These are phyloP conservation scores for Gyrodon lividus DNA, from an alignment of 768 basidiomycete species.

Conservation along the genomic window DNA sequence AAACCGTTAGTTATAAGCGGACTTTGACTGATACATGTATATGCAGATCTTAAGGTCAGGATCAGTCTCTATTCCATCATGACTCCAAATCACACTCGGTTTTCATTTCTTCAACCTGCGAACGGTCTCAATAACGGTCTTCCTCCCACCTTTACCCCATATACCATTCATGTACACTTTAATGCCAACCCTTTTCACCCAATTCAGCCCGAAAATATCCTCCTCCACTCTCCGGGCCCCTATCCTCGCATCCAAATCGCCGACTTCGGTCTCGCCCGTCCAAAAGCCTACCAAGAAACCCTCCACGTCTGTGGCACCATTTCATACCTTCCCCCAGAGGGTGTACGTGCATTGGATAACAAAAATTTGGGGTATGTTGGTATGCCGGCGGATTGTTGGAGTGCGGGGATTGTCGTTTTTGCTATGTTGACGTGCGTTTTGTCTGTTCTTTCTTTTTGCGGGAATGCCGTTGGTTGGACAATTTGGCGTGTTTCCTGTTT, in stretches of 20 bases:
- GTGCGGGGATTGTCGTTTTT: conserved; percentile 76
- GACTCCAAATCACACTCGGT: not conserved
- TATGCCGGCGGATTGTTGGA: conserved; percentile 92
- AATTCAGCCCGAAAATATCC: conserved; percentile 76
- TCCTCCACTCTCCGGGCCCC: conserved; percentile 74
- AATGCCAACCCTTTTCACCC: not conserved
- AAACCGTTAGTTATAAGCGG: not conserved
- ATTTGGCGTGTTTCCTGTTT: not conserved
- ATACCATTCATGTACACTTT: not conserved
- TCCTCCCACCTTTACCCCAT: not conserved
- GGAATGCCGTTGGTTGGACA: not conserved
- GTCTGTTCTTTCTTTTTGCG: not conserved
- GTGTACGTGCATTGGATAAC: conserved; percentile 74
- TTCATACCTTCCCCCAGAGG: conserved; percentile 83
- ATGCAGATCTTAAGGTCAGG: conserved; percentile 61
- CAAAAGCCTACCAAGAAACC: conserved; percentile 77
- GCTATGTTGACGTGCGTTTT: conserved; percentile 77
- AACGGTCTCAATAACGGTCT: not conserved
- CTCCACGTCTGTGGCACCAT: conserved; percentile 87
- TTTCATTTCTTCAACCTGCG: not conserved
- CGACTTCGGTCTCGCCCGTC: conserved; percentile 83
- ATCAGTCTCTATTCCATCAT: not conserved
- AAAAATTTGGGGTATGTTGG: conserved; percentile 72
- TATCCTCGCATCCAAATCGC: conserved; percentile 85
- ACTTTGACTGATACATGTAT: conserved; percentile 2